A percentile compares a stretch with the other conserved stretches of the same genome.
phyloP scores from a whole-genome alignment of 2,329 filamentous ascomycete species.

The Plectosphaerella plurivora region DNA sequence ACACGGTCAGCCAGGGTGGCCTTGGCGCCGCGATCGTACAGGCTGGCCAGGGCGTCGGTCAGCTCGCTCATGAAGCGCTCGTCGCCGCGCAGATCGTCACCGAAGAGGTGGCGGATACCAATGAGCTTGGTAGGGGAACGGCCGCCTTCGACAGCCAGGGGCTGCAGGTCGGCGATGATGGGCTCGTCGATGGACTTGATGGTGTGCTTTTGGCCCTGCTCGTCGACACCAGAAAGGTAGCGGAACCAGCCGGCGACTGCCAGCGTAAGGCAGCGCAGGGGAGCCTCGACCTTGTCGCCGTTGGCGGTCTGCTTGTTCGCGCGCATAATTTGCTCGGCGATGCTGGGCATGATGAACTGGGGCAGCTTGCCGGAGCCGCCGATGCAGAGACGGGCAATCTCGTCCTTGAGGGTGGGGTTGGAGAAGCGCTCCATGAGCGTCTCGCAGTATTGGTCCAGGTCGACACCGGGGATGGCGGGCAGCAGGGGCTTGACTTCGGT shows the following conservation, averaged over 20 bases:
- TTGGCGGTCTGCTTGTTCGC: background rate
- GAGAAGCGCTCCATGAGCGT: conserved; percentile 50
- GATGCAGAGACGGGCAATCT: conserved; percentile 46
- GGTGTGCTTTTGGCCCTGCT: conserved; percentile 34
- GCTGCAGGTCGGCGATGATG: conserved; percentile 41
- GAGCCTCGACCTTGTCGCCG: conserved; percentile 28
- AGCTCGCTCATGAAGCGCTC: conserved; percentile 42
- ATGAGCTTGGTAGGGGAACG: conserved; percentile 36
- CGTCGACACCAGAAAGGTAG: conserved; percentile 45
- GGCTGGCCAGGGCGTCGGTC: conserved; percentile 40
- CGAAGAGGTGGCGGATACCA: conserved; percentile 41
- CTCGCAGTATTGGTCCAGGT: conserved; percentile 47
- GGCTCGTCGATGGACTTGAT: conserved; percentile 36
- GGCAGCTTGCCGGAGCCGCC: conserved; percentile 51
- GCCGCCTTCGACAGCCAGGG: conserved; percentile 37
- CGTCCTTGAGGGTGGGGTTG: conserved; percentile 53
- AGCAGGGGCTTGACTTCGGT: conserved; percentile 48
- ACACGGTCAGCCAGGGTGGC: conserved; percentile 46
- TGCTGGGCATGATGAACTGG: conserved; percentile 44
- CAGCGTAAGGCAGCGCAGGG: conserved; percentile 43
- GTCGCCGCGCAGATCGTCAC: conserved; percentile 44
- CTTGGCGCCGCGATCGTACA: conserved; percentile 41
- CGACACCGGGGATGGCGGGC: conserved; percentile 43
- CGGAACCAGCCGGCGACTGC: conserved; percentile 45
- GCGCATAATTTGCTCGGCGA: conserved; percentile 35